Evolutionary conservation across 2,329 filamentous ascomycete genomes (phyloP), one percentile per base, ranked within the genome.

Genomic region (Endocalyx cinctus): DNA sequence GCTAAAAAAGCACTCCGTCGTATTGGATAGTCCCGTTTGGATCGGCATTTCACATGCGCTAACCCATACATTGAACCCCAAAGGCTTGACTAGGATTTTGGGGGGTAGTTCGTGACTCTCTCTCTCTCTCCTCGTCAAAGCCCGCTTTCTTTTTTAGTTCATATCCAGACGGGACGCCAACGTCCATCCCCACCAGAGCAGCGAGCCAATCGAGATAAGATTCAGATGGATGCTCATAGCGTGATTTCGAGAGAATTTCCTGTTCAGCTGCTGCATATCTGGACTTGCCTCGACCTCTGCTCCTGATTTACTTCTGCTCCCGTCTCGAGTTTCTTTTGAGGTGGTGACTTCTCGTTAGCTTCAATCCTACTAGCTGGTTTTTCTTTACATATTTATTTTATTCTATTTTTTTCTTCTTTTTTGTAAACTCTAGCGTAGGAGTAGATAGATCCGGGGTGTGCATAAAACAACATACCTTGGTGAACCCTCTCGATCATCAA

Each of bases 141-240:
- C n/a, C n/a, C n/a, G n/a, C n/a, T n/a, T 27, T 14, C 28, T 29
- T 37, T 20, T 27, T 6, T 12, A 29, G 30, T 34, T 27, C n/a
- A 48, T 15, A 7, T 45, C 30, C 18, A 59, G 17, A 27, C 35
- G 42, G 7, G 38, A 48, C 0, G 46, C 54, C 33, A 61, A 22
- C 19, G 45, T 49, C 30, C 47, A 47, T 14, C 57, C 54, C 37
- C 57, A 59, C 41, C 46, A 50, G 6, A 60, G 7, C 43, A 52
- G 50, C 1, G 52, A 50, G 4, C 43, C 51, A 4, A 66, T 50
- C 0, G 55, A 50, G 10, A 65, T 40, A 17, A 66, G 38, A 32
- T 67, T 67, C 7, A 66, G 37, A 22, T 67, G 62, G 31, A 66
- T 65, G 33, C 57, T 60, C 59, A 64, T 66, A 14, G 63, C 61